A percentile compares a stretch with the other conserved stretches of the same genome.
These are phyloP conservation scores for Phytophthora rubi DNA, from an alignment of 352 stramenopile genomes.

Conservation along the genomic window DNA sequence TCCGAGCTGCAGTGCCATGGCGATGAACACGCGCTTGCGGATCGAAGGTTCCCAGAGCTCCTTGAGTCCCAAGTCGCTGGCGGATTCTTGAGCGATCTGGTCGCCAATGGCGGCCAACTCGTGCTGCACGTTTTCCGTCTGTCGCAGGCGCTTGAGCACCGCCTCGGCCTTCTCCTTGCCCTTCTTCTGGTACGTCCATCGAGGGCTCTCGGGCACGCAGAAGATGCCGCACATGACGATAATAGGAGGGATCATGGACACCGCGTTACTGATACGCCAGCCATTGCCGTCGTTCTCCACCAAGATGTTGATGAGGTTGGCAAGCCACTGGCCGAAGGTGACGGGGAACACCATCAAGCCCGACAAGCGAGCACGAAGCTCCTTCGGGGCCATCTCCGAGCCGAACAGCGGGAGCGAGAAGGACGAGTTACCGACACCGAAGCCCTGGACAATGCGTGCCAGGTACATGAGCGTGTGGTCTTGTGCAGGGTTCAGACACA, in stretches of 20 bases:
- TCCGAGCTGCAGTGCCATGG: constrained; percentile 47
- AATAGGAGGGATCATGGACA: constrained; percentile 42
- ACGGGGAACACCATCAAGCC: constrained; percentile 42
- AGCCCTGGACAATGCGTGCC: constrained; percentile 40
- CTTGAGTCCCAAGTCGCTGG: constrained; percentile 20
- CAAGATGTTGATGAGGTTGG: constrained; percentile 43
- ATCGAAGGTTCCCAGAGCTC: no score
- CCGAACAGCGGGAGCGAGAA: constrained; percentile 48
- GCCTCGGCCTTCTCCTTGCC: constrained; percentile 35
- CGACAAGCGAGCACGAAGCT: constrained; percentile 43
- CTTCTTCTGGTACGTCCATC: constrained; percentile 40
- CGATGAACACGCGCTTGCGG: constrained; percentile 26
- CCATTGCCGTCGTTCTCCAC: constrained; percentile 34
- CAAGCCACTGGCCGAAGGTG: constrained; percentile 38
- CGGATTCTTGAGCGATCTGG: constrained; percentile 26
- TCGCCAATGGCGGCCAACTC: constrained; percentile 46
- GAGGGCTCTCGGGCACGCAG: constrained; percentile 36
- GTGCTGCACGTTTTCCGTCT: constrained; percentile 40
- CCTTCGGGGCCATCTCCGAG: constrained; percentile 45
- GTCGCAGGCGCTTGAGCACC: constrained; percentile 43
- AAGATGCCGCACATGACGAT: constrained; percentile 47
- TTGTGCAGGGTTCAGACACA: constrained; percentile 33
- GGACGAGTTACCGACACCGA: constrained; percentile 47
- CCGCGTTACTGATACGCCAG: constrained; percentile 45
- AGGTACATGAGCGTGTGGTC: constrained; percentile 37